Base-by-base conservation (phyloP, 2,329 filamentous ascomycete genomes). In the Colletotrichum trifolii region DNA sequence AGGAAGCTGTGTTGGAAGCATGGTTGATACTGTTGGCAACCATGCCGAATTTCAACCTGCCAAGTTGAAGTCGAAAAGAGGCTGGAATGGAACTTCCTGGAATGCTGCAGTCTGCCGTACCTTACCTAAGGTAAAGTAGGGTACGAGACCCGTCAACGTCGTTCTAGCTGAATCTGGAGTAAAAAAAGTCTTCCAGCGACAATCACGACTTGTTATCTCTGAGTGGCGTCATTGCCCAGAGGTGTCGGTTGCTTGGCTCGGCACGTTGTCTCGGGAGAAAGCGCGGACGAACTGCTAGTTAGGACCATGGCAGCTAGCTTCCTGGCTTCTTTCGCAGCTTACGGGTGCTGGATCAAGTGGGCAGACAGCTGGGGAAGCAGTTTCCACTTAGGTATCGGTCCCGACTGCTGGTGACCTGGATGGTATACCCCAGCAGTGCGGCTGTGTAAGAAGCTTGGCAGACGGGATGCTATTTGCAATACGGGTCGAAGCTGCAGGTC, bases 391-490 rank as follows among this genome's bases (percentile, higher is more conserved):
- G 35, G 49, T 46, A 38, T 33, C 46, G 47, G 52, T 17, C 34
- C 46, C 52, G 38, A 55, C 8, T 17, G 15, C n/a, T 8, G 36
- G 40, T 33, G 49, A 64, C 61, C 48, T 11, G 56, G 55, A 60
- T 60, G 49, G 61, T 15, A 9, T n/a, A 54, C 17, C 35, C 48
- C 10, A 25, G 17, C 2, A 57, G 6, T 49, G 54, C 46, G 40
- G 60, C 54, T 52, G 54, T 47, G 53, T 39, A 50, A 15, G 25
- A 34, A 11, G 12, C 59, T 57, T 46, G 53, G 59, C 38, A 25
- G 4, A 25, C 25, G 25, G 25, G 3, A 25, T 25, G 25, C 4
- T 5, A 25, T 25, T 5, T 25, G 25, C 38, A 33, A 1, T 12
- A 40, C 13, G 54, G 45, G 36, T 38, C 11, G 39, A 12, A 10